These are phyloP conservation scores for Candida ulmi DNA, from an alignment of 805 yeast species.

Conservation along the genomic window DNA sequence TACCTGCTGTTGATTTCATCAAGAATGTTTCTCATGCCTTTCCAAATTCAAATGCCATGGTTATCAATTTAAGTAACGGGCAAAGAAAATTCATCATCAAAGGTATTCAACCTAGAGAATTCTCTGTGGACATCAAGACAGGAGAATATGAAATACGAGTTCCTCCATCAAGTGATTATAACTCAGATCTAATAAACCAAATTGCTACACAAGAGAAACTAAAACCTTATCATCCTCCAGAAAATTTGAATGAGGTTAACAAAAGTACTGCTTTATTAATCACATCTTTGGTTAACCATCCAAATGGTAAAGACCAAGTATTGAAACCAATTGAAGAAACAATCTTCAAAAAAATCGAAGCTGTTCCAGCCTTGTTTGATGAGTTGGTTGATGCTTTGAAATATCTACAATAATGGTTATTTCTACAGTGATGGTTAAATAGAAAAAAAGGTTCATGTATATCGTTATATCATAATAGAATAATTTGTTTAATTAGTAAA, in stretches of 20 bases:
- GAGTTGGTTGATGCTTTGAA: slow-evolving; percentile 22
- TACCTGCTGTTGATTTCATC: slow-evolving; percentile 96
- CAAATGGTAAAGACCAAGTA: slow-evolving; percentile 25
- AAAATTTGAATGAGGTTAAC: slow-evolving; percentile 34
- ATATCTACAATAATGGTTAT: slow-evolving; percentile 7
- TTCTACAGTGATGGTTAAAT: too few species aligned
- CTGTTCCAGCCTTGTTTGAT: slow-evolving; percentile 28
- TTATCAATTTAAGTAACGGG: slow-evolving; percentile 59
- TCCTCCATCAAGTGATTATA: slow-evolving; percentile 7
- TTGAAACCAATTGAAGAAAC: slow-evolving; percentile 27
- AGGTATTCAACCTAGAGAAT: slow-evolving; percentile 84
- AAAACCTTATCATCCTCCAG: slow-evolving; percentile 23
- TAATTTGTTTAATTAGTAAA: not conserved
- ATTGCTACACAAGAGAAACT: slow-evolving; percentile 12
- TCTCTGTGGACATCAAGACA: slow-evolving; percentile 42
- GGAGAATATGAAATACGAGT: slow-evolving; percentile 38
- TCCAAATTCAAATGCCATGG: slow-evolving; percentile 89
- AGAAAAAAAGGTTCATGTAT: not conserved
- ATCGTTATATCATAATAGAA: not conserved
- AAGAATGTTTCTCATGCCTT: slow-evolving; percentile 90
- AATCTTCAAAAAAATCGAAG: slow-evolving; percentile 26
- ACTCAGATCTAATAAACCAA: slow-evolving; percentile 1
- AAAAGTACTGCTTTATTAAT: slow-evolving; percentile 32
- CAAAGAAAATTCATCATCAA: slow-evolving; percentile 83
- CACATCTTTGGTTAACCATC: slow-evolving; percentile 27